Evolutionary conservation across 176 grass and related monocot species (phyloP), one percentile per base, ranked within the genome.

Genomic region (Oryza rufipogon): DNA sequence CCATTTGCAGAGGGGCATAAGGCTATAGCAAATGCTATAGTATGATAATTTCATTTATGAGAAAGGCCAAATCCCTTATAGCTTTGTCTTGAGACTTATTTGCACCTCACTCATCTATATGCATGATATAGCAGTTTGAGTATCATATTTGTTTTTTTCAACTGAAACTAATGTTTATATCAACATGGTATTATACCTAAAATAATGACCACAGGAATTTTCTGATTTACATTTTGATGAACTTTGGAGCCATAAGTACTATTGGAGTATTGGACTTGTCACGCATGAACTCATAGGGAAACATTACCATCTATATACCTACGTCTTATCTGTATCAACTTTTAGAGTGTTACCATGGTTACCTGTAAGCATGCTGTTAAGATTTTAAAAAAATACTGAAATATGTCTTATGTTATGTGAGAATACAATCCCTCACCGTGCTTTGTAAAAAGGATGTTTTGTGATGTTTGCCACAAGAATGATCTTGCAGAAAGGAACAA

Each of bases 401-500:
- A 38, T 34, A 65, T 63, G 38, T 36, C 23, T 64, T 73, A 19
- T 74, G 33, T 64, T 48, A 20, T 47, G 1, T 74, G 39, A 46
- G 47, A 84, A 65, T n/a, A 60, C 32, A 68, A 52, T 56, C 14
- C 14, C 33, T 76, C 44, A 32, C 49, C 25, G 42, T 66, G 81
- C 42, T 83, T 83, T 75, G 32, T 38, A 34, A 67, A 83, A 74
- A 33, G n/a, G 30, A 3, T 17, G 14, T 64, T 77, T 12, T 7
- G 20, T 44, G 34, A 69, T 69, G 73, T 23, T 58, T 77, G 64
- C 33, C 47, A 13, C 41, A 19, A 58, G 47, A 38, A 68, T 84
- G 72, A 41, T 80, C 56, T 48, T 73, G 74, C 19, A 79, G 26
- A 58, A 82, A 82, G 5, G 61, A 66, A 46, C 60, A 14, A 39